Evolutionary conservation across 305 asterid genomes (phyloP), one percentile per base, ranked within the genome.

Genomic region (Rubia occidens): DNA sequence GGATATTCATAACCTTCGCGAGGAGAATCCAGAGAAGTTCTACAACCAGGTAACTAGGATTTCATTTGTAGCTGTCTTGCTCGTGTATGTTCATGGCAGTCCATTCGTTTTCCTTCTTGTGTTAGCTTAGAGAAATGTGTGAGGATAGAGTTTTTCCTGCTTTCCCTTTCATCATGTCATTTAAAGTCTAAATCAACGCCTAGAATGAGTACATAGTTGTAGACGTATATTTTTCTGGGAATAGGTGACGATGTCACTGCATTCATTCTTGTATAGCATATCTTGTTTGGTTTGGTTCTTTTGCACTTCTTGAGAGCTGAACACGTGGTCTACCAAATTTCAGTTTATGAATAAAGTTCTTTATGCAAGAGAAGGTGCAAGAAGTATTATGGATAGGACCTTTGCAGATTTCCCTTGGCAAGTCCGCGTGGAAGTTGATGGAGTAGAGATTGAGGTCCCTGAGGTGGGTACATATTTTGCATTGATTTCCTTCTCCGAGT

Each of bases 331-430:
- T 47, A 44, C 60, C 29, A 66, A 75, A 74, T 72, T 88, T 88
- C 97, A 90, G 99, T 94, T 94, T 83, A 90, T 94, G 97, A 94
- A 94, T 77, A 90, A 94, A 86, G 97, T 94, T 75, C 90, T 90
- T 59, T 94, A 94, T 77, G 99, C 97, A 67, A 89, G 96, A 84
- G 99, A 94, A 84, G 97, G 97, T 65, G 99, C 99, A 59, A 87
- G 78, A 84, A 90, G 85, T 79, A 87, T 90, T 77, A 90, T 94
- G 96, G 96, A 87, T 77, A 77, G 96, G 79, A 89, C 95, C 76
- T 82, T 90, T 83, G 95, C 83, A 1, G 96, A 94, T 81, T 90
- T 94, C 72, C 95, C 95, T 70, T 89, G 90, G 92, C 95, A 90
- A 81, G 87, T 94, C 32, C 85, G 88, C 60, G 95, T 94, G 74